phyloP scores from a whole-genome alignment of 148 eudicot species.

The Nepenthes mirabilis region DNA sequence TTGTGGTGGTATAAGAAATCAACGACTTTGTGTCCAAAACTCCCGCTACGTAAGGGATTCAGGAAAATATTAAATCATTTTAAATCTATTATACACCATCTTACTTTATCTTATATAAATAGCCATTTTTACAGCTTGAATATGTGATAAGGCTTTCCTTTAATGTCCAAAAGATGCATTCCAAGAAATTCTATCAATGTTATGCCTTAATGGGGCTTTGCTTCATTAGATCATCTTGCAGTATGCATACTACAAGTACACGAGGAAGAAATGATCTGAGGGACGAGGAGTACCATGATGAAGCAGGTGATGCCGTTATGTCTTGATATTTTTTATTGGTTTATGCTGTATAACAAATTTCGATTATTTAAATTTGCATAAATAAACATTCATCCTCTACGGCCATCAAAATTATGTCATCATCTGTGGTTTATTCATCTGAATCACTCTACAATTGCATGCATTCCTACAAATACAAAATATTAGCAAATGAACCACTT shows the following conservation, averaged over 20 bases:
- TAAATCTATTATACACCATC: too few species aligned
- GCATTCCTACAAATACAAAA: too few species aligned
- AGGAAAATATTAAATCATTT: too few species aligned
- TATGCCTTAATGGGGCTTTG: conserved; percentile 26
- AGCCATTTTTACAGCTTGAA: not conserved
- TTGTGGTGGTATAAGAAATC: not conserved
- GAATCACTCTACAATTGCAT: too few species aligned
- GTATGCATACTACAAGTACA: conserved; percentile 69
- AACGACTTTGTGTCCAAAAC: too few species aligned
- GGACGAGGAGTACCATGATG: conserved; percentile 18
- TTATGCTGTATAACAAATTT: not conserved
- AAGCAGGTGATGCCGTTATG: conserved; percentile 24
- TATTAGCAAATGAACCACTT: too few species aligned
- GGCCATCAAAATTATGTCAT: too few species aligned
- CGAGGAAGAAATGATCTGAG: conserved; percentile 17
- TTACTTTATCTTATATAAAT: too few species aligned
- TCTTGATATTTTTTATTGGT: conserved; percentile 1
- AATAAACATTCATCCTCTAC: too few species aligned
- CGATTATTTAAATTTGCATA: not conserved
- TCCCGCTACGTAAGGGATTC: too few species aligned
- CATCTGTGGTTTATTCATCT: too few species aligned
- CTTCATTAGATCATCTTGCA: conserved; percentile 63
- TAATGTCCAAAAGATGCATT: not conserved
- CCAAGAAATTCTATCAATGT: not conserved
- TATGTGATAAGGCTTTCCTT: not conserved